Evolutionary conservation across 805 yeast species (phyloP), one percentile per base, ranked within the genome.

Genomic region (Cyberlindnera xylosilytica): DNA sequence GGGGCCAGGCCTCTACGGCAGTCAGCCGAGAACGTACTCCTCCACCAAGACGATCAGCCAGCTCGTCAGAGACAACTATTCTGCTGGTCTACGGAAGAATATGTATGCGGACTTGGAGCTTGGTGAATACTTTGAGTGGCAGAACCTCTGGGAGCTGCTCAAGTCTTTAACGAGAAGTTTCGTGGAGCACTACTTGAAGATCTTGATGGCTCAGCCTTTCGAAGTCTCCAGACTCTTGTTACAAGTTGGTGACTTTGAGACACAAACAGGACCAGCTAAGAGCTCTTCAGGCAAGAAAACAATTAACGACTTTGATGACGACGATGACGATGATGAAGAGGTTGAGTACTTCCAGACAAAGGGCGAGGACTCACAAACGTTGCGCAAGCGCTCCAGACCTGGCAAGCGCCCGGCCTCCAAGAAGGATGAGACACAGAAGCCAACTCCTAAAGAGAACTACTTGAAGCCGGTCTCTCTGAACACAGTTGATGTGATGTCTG

Each of bases 141-240:
- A 67, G 49, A 79, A 80, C 56, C 62, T 85, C 53, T 70, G 70
- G 39, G 86, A 79, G 48, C 58, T 83, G 26, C 50, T 81, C 5
- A 69, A 72, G 40, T 77, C 80, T 31, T 68, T 88, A 45, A 62
- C 79, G 19, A 69, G 74, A 58, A 78, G 84, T 34, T 78, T 87
- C 47, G 54, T 81, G 38, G 78, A 78, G 50, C 83, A 81, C 50
- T 91, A 93, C 65, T 62, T 79, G 41, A 80, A 79, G 46, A 78
- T 82, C 34, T 61, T 88, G 24, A 58, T 86, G 8, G 76, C 87
- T 16, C 97, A 93, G 63, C 98, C 99, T 2, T 82, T 90, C 62
- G 97, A 91, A 53, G 83, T 87, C 15, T 78, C 86, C 5, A 72
- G 91, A 42, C 70, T 87, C 50, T 69, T 90, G 20, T 64, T 89